Evolutionary conservation across 345 rosid species (phyloP).

Genomic region (Aquilaria yunnanensis): DNA sequence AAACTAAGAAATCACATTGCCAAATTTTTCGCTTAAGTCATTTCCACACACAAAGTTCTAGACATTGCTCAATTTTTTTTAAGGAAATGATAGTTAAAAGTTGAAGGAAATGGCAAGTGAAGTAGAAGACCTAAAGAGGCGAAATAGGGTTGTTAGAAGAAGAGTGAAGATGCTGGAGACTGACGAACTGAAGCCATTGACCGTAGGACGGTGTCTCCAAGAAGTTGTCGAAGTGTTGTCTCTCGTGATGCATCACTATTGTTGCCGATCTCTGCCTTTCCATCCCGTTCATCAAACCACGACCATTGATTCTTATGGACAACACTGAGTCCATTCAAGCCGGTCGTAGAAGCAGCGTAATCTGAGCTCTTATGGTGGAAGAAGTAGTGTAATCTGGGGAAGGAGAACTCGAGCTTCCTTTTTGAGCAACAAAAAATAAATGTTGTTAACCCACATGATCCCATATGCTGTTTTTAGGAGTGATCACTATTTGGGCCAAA

Average conservation of each 20-base stretch:
- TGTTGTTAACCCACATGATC: too few species aligned
- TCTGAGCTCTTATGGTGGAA: too few species aligned
- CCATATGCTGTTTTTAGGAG: too few species aligned
- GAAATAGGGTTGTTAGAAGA: conserved; percentile 40
- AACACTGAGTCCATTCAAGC: too few species aligned
- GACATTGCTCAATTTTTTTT: not conserved
- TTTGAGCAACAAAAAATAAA: too few species aligned
- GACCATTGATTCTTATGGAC: too few species aligned
- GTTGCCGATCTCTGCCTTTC: conserved; percentile 77
- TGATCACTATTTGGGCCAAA: too few species aligned
- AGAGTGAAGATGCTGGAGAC: conserved; percentile 78
- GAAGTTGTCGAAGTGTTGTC: conserved; percentile 73
- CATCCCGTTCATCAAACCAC: conserved; percentile 46
- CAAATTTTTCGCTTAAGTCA: too few species aligned
- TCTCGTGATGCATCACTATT: conserved; percentile 70
- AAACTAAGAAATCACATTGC: too few species aligned
- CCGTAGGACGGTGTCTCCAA: conserved; percentile 69
- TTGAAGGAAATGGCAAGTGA: not conserved
- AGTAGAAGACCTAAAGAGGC: conserved; percentile 40
- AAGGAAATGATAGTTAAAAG: conserved; percentile 2
- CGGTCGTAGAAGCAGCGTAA: too few species aligned
- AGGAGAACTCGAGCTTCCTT: too few species aligned
- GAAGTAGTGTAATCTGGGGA: too few species aligned
- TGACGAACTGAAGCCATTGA: conserved; percentile 90
- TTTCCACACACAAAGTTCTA: not conserved